phyloP scores from a whole-genome alignment of 805 yeast species.

The Cephaloascus fragrans region DNA sequence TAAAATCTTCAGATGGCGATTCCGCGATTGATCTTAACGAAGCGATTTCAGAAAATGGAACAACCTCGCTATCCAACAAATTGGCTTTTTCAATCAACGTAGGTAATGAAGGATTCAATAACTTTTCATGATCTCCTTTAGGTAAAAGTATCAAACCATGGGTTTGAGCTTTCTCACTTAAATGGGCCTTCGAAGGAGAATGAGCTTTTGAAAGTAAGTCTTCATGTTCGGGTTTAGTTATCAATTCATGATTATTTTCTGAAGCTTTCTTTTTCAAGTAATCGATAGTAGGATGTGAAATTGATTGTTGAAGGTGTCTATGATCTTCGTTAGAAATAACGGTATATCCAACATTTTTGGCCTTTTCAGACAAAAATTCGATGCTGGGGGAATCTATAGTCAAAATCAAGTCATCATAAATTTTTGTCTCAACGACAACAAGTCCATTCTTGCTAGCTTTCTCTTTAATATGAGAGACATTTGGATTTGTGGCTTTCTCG shows the following conservation, averaged over 20 bases:
- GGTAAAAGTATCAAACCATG: constrained; percentile 1
- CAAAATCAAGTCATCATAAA: neutral
- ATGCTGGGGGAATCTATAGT: constrained; percentile 1
- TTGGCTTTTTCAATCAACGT: neutral
- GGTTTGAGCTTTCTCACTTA: constrained; percentile 5
- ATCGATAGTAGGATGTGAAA: constrained; percentile 11
- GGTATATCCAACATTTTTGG: constrained; percentile 11
- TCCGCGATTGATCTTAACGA: constrained; percentile 3
- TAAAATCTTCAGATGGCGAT: constrained; percentile 3
- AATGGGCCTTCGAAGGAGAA: constrained; percentile 6
- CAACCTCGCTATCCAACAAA: neutral
- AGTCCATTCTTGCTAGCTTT: constrained; percentile 6
- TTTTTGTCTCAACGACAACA: constrained; percentile 1
- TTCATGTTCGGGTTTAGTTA: constrained; percentile 4
- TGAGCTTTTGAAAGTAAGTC: constrained; percentile 8
- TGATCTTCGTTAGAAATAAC: constrained; percentile 3
- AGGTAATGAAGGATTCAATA: neutral
- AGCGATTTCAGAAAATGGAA: neutral
- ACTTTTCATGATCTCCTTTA: neutral
- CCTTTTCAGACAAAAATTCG: constrained; percentile 8
- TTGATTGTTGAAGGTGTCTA: neutral
- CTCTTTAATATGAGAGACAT: constrained; percentile 6
- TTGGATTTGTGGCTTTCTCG: constrained; percentile 5
- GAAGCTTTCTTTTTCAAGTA: constrained; percentile 21
- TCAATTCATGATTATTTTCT: constrained; percentile 3